Base-by-base conservation (phyloP, 2,329 filamentous ascomycete genomes). In the Blastomyces percursus region DNA sequence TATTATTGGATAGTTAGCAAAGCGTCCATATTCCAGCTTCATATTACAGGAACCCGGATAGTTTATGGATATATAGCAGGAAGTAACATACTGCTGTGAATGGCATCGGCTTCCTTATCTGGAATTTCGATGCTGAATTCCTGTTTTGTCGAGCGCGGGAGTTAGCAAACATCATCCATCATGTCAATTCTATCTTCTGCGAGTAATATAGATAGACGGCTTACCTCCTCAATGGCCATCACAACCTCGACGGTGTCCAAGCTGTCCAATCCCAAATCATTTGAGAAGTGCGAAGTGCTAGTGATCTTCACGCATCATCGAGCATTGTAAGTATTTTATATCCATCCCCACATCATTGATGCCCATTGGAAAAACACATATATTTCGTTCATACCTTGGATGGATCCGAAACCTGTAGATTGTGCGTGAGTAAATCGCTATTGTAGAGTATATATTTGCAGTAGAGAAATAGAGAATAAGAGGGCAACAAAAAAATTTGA, bases 241-340 rank as follows among this genome's bases (percentile, higher is more conserved):
- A 99, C 94, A 69, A 99, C 94, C 84, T 99, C 94, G 67, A 99
- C 94, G 67, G 94, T 96, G 78, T 99, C 94, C 78, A 99, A 85
- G 80, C 89, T 95, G 82, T 99, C 94, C 72, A 99, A 83, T 68
- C 92, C 94, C 67, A 99, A 89, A 80, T 99, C 93, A 78, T 96
- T 97, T 75, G 91, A 84, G 80, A 99, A 99, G 84, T 97, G 92
- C 64, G 93, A 88, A 61, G 81, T 82, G 67, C 85, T 80, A 73
- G 86, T 90, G 76, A 99, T 90, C 93, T 97, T 71, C 64, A 56
- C 24, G 27, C 64, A 42, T 48, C 64, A 42, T 48, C 54, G 60
- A 71, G 66, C 74, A 68, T 66, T 62, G 57, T 65, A 57, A 57
- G 55, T 27, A 57, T 44, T 4, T 61, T 59, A 42, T 58, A 32